phyloP scores from a whole-genome alignment of 495 filamentous ascomycete species.

The Hypoxylon cercidicola region DNA sequence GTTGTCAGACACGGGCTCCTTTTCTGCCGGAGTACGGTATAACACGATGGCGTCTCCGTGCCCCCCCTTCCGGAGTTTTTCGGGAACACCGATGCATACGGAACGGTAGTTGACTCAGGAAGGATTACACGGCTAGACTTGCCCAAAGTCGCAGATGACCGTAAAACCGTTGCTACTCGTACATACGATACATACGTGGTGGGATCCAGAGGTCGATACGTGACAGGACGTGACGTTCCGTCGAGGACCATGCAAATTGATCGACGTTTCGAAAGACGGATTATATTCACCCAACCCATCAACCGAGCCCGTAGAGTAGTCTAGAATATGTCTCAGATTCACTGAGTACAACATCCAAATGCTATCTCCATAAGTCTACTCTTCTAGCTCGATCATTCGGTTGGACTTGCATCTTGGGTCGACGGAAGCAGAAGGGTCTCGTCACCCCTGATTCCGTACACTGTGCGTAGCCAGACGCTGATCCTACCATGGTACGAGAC shows the following conservation, averaged over 20 bases:
- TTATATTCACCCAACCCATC: constrained; percentile 16
- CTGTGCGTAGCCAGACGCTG: too few relatives aligned
- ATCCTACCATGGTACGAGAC: too few relatives aligned
- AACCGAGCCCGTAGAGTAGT: constrained; percentile 5
- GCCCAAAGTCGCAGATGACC: constrained; percentile 1
- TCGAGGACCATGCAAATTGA: not conserved
- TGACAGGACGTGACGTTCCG: constrained; percentile 7
- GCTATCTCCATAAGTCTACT: not conserved
- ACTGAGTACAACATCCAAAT: not conserved
- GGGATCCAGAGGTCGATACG: too few relatives aligned
- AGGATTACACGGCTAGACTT: constrained; percentile 9
- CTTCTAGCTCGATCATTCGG: not conserved
- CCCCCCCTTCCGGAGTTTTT: constrained; percentile 20
- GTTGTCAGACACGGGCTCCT: constrained; percentile 8
- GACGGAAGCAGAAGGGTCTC: not conserved
- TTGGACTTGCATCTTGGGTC: too few relatives aligned
- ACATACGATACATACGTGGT: not conserved
- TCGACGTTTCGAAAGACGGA: constrained; percentile 8
- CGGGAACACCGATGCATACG: constrained; percentile 13
- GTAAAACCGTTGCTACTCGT: not conserved
- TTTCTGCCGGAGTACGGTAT: constrained; percentile 27
- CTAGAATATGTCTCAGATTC: not conserved
- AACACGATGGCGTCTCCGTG: constrained; percentile 20
- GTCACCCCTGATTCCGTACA: not conserved
- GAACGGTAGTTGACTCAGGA: constrained; percentile 12